Conservation (phyloP, 2,329 filamentous ascomycete species). For the Fusarium begoniae region DNA sequence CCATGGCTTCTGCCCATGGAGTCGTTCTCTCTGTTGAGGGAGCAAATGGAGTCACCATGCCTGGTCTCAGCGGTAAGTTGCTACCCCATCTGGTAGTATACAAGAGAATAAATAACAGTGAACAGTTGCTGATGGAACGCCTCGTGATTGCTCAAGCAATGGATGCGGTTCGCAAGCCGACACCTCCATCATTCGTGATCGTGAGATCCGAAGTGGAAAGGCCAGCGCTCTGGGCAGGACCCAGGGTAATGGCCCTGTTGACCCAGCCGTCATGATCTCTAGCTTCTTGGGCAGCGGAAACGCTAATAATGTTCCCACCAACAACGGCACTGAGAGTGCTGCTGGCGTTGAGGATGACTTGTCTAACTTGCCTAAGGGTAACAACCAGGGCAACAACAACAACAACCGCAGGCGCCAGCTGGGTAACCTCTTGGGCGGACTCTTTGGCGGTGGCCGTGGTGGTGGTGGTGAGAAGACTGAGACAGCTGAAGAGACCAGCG, state of each 20-base stretch:
- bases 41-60: conserved; percentile 70
- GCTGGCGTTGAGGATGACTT: conserved; percentile 57
- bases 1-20: conserved; percentile 66
- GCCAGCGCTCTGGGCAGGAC: conserved; percentile 71
- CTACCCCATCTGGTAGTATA: neutral
- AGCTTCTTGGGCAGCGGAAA: conserved; percentile 64
- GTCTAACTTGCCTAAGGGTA: conserved; percentile 34
- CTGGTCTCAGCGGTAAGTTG: conserved; percentile 58
- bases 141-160: conserved; percentile 71
- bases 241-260: conserved; percentile 65
- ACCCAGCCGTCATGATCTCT: conserved; percentile 64
- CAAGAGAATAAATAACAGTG: neutral
- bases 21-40: conserved; percentile 65
- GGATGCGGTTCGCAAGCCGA: conserved; percentile 72
- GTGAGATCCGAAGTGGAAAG: conserved; percentile 63
- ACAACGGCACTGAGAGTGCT: conserved; percentile 28
- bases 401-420: conserved; percentile 42
- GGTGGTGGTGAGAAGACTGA: conserved; percentile 50
- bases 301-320: neutral
- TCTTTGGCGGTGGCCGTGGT: conserved; percentile 38
- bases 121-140: conserved; percentile 70
- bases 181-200: conserved; percentile 73
- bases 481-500: conserved; percentile 48
- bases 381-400: neutral
- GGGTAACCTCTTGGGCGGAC: conserved; percentile 21